A percentile compares a stretch with the other conserved stretches of the same genome.
Evolutionary conservation across 352 stramenopile genomes (phyloP).

Genomic region (Phytopythium helicoides): DNA sequence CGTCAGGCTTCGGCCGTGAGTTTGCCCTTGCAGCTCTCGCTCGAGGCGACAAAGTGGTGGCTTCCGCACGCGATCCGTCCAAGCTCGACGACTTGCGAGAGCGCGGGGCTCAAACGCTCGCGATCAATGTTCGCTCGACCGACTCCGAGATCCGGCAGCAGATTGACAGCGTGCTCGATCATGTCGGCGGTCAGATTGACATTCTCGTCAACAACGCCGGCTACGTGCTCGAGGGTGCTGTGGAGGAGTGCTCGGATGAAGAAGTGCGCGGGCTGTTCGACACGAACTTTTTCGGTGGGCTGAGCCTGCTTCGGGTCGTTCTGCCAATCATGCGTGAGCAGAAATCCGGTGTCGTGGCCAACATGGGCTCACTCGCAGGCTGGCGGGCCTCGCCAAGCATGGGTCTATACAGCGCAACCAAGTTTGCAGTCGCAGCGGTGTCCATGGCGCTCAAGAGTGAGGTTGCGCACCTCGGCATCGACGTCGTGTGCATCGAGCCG

Average conservation of each 20-base stretch:
- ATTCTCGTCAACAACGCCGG: constrained; percentile 45
- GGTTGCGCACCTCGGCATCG: constrained; percentile 30
- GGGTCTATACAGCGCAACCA: constrained; percentile 38
- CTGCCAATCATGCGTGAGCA: constrained; percentile 40
- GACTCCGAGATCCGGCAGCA: constrained; percentile 14
- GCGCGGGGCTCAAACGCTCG: constrained; percentile 25
- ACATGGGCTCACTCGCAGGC: constrained; percentile 35
- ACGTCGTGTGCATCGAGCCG: constrained; percentile 38
- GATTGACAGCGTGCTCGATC: constrained; percentile 18
- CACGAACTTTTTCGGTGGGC: constrained; percentile 47
- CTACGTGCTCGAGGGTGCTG: constrained; percentile 30
- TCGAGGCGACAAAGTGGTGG: constrained; percentile 33
- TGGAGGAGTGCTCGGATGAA: constrained; percentile 38
- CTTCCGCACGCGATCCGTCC: constrained; percentile 25
- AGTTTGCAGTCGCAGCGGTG: constrained; percentile 36
- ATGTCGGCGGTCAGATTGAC: constrained; percentile 28
- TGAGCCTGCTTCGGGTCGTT: constrained; percentile 26
- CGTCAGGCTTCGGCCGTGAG: constrained; percentile 11
- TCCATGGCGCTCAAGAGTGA: constrained; percentile 30
- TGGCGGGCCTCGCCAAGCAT: constrained; percentile 23
- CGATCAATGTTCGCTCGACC: constrained; percentile 28
- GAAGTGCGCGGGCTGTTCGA: constrained; percentile 37
- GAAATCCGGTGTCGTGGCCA: constrained; percentile 31
- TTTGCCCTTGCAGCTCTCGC: constrained; percentile 26
- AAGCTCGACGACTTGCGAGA: constrained; percentile 22